A percentile compares a stretch with the other conserved stretches of the same genome.
Evolutionary conservation across 1,284 basidiomycete genomes (phyloP).

Genomic region (Puccinia hordei): DNA sequence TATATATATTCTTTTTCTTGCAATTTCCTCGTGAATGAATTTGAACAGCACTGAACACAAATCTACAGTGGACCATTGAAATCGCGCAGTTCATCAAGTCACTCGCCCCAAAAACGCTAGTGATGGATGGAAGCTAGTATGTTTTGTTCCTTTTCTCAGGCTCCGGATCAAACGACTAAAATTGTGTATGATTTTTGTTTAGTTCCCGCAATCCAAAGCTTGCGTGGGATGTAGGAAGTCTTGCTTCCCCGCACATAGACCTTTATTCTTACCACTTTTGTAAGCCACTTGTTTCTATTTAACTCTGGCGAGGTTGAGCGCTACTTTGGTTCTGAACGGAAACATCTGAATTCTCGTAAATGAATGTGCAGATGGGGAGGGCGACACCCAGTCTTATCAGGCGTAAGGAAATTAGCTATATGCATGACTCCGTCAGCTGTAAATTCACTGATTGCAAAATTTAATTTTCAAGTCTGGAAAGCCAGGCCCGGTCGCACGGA

Average conservation of each 20-base stretch:
- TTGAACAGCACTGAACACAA: not conserved
- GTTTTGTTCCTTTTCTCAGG: not conserved
- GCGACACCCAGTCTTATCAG: not conserved
- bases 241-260: slow-evolving; percentile 41
- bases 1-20: not conserved
- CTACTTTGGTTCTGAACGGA: not conserved
- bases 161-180: not conserved
- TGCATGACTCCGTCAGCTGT: not conserved
- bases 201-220: slow-evolving; percentile 20
- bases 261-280: slow-evolving; percentile 43
- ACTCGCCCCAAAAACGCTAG: slow-evolving; percentile 40
- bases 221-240: slow-evolving; percentile 38
- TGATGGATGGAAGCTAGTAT: slow-evolving; percentile 51
- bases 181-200: not conserved
- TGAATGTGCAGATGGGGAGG: slow-evolving; percentile 33
- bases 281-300: not conserved
- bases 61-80: slow-evolving; percentile 43
- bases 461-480: slow-evolving; percentile 11
- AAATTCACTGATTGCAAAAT: not conserved
- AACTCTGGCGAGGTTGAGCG: too few species aligned
- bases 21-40: not conserved
- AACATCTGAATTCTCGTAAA: not conserved
- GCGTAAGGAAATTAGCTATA: not conserved
- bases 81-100: slow-evolving; percentile 42
- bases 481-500: not conserved